phyloP scores from a whole-genome alignment of 768 basidiomycete species.

The Auricularia sp. region DNA sequence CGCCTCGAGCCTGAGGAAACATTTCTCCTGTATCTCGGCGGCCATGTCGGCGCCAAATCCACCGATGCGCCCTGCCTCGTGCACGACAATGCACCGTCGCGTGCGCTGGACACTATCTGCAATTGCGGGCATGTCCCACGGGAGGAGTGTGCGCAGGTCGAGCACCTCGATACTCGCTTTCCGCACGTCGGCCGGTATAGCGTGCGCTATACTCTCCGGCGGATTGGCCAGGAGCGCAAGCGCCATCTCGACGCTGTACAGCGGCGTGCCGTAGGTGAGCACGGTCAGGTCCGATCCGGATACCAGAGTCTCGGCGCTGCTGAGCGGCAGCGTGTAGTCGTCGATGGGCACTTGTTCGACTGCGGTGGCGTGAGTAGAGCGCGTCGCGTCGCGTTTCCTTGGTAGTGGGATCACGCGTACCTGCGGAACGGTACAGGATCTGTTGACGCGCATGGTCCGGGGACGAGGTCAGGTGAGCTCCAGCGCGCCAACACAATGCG shows the following conservation, averaged over 20 bases:
- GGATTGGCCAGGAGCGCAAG: slow-evolving; percentile 63
- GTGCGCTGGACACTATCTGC: slow-evolving; percentile 77
- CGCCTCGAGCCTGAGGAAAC: slow-evolving; percentile 80
- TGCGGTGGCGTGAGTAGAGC: slow-evolving; percentile 16
- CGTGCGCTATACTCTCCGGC: slow-evolving; percentile 45
- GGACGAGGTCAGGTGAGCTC: not conserved
- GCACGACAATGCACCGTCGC: slow-evolving; percentile 77
- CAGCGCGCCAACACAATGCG: not conserved
- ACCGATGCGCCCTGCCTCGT: slow-evolving; percentile 81
- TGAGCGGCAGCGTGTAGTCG: slow-evolving; percentile 77
- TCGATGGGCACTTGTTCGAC: slow-evolving; percentile 90
- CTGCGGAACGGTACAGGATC: slow-evolving; percentile 82
- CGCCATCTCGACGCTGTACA: slow-evolving; percentile 83
- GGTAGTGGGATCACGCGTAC: slow-evolving; percentile 22
- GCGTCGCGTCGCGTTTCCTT: not conserved
- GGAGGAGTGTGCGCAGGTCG: slow-evolving; percentile 80
- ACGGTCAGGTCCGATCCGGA: slow-evolving; percentile 79
- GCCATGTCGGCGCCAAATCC: slow-evolving; percentile 88
- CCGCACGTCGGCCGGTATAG: slow-evolving; percentile 57
- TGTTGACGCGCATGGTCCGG: not conserved
- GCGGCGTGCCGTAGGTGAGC: slow-evolving; percentile 86
- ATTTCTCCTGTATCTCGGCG: slow-evolving; percentile 81
- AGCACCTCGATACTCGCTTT: slow-evolving; percentile 76
- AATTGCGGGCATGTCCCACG: slow-evolving; percentile 78
- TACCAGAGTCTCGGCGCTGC: slow-evolving; percentile 64